Conservation (phyloP, 768 basidiomycete species). For the Cyclocybe cylindracea region DNA sequence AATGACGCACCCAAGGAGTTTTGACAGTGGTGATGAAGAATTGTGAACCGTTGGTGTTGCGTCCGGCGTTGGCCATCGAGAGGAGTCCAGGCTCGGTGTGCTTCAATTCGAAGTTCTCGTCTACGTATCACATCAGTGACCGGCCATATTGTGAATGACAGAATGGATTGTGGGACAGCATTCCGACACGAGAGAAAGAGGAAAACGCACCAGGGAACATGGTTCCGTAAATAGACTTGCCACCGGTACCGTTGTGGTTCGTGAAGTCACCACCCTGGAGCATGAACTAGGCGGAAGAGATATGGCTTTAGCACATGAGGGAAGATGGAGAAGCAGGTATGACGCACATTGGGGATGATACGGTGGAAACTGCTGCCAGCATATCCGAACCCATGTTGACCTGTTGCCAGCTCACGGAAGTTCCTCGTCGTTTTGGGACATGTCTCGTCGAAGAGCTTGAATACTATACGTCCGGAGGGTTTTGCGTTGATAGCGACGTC, state of each 20-base stretch:
- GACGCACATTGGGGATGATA: constrained; percentile 62
- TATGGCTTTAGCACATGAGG: not conserved
- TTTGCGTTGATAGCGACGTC: constrained; percentile 61
- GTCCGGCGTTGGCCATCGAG: constrained; percentile 87
- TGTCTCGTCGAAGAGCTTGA: constrained; percentile 80
- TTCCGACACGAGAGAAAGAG: not conserved
- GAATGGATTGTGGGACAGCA: not conserved
- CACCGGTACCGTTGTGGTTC: constrained; percentile 71
- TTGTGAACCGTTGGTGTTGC: constrained; percentile 81
- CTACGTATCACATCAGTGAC: constrained; percentile 29
- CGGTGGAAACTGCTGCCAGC: constrained; percentile 69
- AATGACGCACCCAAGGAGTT: constrained; percentile 56
- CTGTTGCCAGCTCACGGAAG: constrained; percentile 79
- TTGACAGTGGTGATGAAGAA: constrained; percentile 79
- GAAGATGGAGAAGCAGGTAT: not conserved
- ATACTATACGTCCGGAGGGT: constrained; percentile 71
- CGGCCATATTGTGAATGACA: not conserved
- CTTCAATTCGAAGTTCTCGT: constrained; percentile 79
- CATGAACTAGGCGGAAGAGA: constrained; percentile 58
- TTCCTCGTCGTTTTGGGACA: constrained; percentile 83
- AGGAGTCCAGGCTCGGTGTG: constrained; percentile 68
- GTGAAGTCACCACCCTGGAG: constrained; percentile 89
- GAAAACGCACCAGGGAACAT: constrained; percentile 64
- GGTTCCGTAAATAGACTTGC: constrained; percentile 84
- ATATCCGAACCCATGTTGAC: constrained; percentile 73